These are phyloP conservation scores for Ambrosia trifida DNA, from an alignment of 129 eudicot species.

Conservation along the genomic window DNA sequence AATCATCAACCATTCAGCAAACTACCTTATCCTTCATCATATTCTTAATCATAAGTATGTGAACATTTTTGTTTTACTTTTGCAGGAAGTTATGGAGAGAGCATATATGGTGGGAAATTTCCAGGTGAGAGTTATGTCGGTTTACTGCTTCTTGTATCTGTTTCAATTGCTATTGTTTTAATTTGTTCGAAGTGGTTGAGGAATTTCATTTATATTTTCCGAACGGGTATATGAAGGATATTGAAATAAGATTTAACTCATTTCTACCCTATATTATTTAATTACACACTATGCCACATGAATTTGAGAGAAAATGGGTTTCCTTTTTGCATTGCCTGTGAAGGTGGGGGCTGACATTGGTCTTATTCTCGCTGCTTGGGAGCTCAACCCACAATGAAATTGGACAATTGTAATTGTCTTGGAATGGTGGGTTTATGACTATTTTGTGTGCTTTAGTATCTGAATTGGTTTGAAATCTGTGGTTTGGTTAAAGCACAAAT, in stretches of 20 bases:
- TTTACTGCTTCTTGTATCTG: conserved; percentile 19
- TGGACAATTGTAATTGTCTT: conserved; percentile 74
- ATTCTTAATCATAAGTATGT: background rate
- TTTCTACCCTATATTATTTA: conserved; percentile 23
- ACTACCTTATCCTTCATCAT: background rate
- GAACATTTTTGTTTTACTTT: background rate
- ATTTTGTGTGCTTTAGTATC: conserved; percentile 36
- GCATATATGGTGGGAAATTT: conserved; percentile 90
- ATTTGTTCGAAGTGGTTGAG: conserved; percentile 10
- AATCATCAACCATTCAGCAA: background rate
- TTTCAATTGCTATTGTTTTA: conserved; percentile 20
- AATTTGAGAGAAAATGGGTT: conserved; percentile 77
- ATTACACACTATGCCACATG: conserved; percentile 40
- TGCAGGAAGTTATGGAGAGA: conserved; percentile 90
- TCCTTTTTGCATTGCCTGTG: conserved; percentile 84
- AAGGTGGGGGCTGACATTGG: conserved; percentile 91
- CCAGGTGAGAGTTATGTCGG: conserved; percentile 63
- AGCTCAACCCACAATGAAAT: conserved; percentile 80
- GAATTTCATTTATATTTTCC: background rate
- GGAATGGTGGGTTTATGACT: conserved; percentile 77
- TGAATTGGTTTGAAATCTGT: conserved; percentile 27
- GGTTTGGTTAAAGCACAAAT: conserved; percentile 20
- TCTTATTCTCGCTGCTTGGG: conserved; percentile 84
- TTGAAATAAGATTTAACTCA: conserved; percentile 17
- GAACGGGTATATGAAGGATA: conserved; percentile 9